Percentiles rank a stretch among this genome's conserved stretches.
Conservation (phyloP, 805 yeast species). For the Grigorovia transvaalensis region DNA sequence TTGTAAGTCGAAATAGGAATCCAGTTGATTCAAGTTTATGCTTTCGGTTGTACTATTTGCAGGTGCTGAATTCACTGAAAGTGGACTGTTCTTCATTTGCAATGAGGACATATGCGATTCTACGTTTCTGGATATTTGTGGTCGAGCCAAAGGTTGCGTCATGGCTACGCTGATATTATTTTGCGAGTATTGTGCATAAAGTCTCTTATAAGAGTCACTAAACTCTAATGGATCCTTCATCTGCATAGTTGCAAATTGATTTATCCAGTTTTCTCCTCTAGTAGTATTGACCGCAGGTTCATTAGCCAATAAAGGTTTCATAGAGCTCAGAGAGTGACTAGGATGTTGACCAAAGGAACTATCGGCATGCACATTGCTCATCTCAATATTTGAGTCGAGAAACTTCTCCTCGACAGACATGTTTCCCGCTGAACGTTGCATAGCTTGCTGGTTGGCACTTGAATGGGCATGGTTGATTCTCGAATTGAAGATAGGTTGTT, state of each 20-base stretch:
- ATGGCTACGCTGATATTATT: background rate
- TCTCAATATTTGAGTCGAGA: background rate
- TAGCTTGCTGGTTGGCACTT: background rate
- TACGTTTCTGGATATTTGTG: background rate
- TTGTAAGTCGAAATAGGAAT: conserved; percentile 13
- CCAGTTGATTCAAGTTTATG: background rate
- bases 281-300: no score
- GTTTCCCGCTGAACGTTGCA: background rate
- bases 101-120: background rate
- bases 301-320: background rate
- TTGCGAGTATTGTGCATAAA: conserved; percentile 18
- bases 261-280: conserved; percentile 9
- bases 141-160: background rate
- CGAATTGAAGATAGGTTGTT: background rate
- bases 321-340: background rate
- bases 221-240: conserved; percentile 25
- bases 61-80: background rate
- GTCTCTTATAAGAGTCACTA: conserved; percentile 19
- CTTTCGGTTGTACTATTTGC: background rate
- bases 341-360: background rate
- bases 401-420: background rate
- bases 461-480: background rate
- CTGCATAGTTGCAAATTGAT: conserved; percentile 20
- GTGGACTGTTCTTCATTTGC: background rate
- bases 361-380: background rate